These are phyloP conservation scores for Sporothrix globosa DNA, from an alignment of 2,329 filamentous ascomycete species.

Conservation along the genomic window DNA sequence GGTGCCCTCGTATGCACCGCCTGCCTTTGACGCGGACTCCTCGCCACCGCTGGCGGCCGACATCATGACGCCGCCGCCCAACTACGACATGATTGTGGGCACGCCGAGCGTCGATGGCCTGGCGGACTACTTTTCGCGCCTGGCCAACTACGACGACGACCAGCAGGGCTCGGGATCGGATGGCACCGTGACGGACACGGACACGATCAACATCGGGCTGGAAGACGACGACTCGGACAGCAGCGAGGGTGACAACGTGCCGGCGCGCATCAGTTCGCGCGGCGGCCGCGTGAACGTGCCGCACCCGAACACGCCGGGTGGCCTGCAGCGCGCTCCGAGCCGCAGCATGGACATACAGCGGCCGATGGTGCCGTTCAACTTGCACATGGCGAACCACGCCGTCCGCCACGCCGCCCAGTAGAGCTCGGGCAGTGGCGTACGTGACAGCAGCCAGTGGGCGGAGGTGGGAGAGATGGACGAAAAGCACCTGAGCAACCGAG, in stretches of 20 bases:
- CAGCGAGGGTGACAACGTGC: conserved; percentile 45
- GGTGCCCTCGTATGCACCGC: conserved; percentile 83
- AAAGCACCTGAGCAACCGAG: neutral
- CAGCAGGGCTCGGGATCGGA: neutral
- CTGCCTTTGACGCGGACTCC: conserved; percentile 80
- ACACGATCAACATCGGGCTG: conserved; percentile 31
- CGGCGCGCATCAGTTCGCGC: conserved; percentile 53
- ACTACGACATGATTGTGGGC: conserved; percentile 79
- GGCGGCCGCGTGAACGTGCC: conserved; percentile 61
- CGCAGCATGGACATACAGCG: conserved; percentile 60
- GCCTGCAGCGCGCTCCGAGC: conserved; percentile 54
- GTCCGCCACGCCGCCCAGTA: conserved; percentile 10
- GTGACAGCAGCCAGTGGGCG: neutral
- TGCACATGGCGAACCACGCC: conserved; percentile 42
- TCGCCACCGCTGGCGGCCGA: conserved; percentile 60
- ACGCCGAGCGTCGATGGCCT: conserved; percentile 68
- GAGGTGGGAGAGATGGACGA: neutral
- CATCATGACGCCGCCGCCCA: conserved; percentile 76
- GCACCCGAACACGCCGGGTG: conserved; percentile 60
- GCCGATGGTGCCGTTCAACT: conserved; percentile 42
- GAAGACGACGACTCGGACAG: conserved; percentile 50
- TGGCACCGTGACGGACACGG: neutral
- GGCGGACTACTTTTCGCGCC: conserved; percentile 83
- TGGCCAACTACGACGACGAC: conserved; percentile 68
- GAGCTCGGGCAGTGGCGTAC: neutral